These are phyloP conservation scores for Sclerospora graminicola DNA, from an alignment of 352 stramenopile species.

Conservation along the genomic window DNA sequence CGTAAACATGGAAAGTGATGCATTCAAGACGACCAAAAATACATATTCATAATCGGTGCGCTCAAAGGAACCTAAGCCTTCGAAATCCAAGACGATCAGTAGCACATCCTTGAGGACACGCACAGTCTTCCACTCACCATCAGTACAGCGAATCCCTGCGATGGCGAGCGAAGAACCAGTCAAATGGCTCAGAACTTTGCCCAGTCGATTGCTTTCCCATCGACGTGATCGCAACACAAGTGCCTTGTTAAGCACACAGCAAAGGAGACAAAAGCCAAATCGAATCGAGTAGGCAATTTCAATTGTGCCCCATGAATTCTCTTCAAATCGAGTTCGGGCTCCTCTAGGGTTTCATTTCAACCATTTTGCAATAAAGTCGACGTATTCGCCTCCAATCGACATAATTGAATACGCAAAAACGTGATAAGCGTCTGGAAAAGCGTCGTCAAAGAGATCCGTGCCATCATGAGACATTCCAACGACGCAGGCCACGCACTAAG, in stretches of 20 bases:
- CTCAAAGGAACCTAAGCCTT: conserved; percentile 37
- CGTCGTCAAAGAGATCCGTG: conserved; percentile 4
- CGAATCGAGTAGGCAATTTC: conserved; percentile 41
- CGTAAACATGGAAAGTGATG: no score
- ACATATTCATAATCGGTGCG: conserved; percentile 57
- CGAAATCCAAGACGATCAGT: conserved; percentile 35
- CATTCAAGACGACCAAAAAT: conserved; percentile 54
- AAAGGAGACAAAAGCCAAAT: no score
- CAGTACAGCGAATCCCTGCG: conserved; percentile 42
- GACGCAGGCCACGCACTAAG: conserved; percentile 1
- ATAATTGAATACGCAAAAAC: conserved; percentile 67
- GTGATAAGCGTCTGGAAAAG: conserved; percentile 41
- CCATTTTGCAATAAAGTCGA: conserved; percentile 42
- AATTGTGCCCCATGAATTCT: no score
- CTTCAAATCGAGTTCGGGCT: conserved; percentile 6
- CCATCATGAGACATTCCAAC: conserved; percentile 1
- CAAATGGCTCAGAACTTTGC: conserved; percentile 63
- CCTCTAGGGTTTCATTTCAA: conserved; percentile 15
- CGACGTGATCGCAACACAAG: no score
- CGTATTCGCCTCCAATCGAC: conserved; percentile 45
- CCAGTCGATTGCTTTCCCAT: conserved; percentile 75
- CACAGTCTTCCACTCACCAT: no score
- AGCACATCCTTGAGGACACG: no score
- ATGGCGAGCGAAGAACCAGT: conserved; percentile 67
- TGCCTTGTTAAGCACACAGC: no score